Evolutionary conservation across 129 eudicot genomes (phyloP), one percentile per base, ranked within the genome.

Genomic region (Lactuca saligna): DNA sequence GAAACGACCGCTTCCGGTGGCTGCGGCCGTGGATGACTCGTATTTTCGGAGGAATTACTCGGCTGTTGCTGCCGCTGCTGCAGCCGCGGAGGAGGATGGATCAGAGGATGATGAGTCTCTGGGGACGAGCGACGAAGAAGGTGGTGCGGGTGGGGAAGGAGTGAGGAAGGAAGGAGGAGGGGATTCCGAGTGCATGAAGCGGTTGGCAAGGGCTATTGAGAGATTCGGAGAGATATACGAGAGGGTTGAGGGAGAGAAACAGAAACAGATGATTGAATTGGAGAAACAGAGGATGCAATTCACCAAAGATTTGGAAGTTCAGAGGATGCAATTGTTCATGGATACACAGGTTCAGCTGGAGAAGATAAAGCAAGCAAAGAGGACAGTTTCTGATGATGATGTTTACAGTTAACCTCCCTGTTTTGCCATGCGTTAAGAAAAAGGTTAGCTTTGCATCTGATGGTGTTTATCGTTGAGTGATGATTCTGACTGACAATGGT

Each of bases 261-360:
- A 88, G 88, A 86, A 80, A 65, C 96, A 91, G 70, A 68, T 86
- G 87, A 82, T 91, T 55, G 96, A 91, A 38, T 62, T 91, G 79
- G 98, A 88, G 83, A 91, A 88, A 72, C 96, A 86, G 72, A 75
- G 92, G 81, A 92, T 92, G 98, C 95, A 89, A 41, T 92, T 92
- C 64, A 84, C 96, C 0, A 88, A 84, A 70, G 98, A 91, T 76
- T 71, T 91, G 75, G 96, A 88, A 68, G 88, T 89, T 20, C 98
- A 91, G 66, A 77, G 98, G 80, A 91, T 91, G 98, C 91, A 84
- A 75, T 60, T 88, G 64, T 87, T 91, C 31, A 89, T 88, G 93
- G 96, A 91, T 42, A 91, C 90, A 6, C 96, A 84, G 70, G 91
- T 88, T 33, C 98, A 91, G 81, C 70, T 91, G 33, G 96, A 91